These are phyloP conservation scores for Mycosphaerelloides madeirae DNA, from an alignment of 2,329 filamentous ascomycete species.

Conservation along the genomic window DNA sequence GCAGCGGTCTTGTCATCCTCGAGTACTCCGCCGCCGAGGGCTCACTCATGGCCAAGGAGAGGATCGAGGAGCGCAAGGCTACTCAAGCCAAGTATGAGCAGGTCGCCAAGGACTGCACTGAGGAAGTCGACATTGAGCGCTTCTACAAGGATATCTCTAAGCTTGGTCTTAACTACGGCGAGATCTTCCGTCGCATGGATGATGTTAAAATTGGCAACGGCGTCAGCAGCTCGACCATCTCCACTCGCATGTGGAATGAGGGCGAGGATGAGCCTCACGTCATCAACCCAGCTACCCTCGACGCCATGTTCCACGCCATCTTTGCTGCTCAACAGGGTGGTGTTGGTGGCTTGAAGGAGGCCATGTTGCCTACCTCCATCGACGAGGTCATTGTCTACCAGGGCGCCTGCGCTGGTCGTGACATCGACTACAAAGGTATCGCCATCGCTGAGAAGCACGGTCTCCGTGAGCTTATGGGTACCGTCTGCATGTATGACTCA, in stretches of 20 bases:
- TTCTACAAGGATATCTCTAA: conserved; percentile 9
- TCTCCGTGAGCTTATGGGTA: too few species aligned
- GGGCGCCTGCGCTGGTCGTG: too few species aligned
- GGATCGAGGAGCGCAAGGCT: background rate
- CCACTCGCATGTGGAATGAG: background rate
- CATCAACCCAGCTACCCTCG: conserved; percentile 54
- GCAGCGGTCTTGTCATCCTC: background rate
- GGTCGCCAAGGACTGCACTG: background rate
- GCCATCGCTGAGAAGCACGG: too few species aligned
- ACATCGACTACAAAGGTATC: too few species aligned
- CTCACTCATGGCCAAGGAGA: background rate
- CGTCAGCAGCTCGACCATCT: background rate
- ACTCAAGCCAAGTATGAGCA: background rate
- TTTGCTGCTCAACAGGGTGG: background rate
- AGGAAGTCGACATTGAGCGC: conserved; percentile 1
- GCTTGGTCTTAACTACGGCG: conserved; percentile 17
- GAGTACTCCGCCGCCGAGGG: conserved; percentile 1
- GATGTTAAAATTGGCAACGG: background rate
- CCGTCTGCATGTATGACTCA: too few species aligned
- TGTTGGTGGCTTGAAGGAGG: conserved; percentile 6
- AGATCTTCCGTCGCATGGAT: conserved; percentile 12
- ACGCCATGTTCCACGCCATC: background rate
- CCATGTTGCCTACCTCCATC: conserved; percentile 12
- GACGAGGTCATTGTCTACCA: conserved; percentile 1
- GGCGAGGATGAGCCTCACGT: conserved; percentile 47